Conservation (phyloP, 148 eudicot genomes). For the Rhododendron henanense region DNA sequence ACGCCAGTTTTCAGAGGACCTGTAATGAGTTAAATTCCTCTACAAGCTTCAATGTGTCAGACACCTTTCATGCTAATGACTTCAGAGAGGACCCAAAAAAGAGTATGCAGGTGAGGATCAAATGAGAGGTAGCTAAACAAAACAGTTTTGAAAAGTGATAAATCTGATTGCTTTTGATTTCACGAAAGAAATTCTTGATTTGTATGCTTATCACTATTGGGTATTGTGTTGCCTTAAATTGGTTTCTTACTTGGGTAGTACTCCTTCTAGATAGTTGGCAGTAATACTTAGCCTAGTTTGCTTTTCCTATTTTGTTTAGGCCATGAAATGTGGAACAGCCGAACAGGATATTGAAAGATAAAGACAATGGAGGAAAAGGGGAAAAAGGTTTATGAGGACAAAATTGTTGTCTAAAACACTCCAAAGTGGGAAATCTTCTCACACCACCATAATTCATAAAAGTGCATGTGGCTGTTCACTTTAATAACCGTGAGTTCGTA, state of each 20-base stretch:
- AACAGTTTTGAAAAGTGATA: not conserved
- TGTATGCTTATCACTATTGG: not conserved
- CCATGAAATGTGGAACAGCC: not conserved
- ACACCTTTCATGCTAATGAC: constrained; percentile 14
- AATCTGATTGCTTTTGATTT: not conserved
- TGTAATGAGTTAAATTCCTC: constrained; percentile 21
- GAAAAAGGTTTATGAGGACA: not conserved
- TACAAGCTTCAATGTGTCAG: constrained; percentile 10
- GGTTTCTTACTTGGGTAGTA: not conserved
- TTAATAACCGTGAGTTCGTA: not conserved
- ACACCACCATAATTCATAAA: not conserved
- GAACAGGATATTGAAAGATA: not conserved
- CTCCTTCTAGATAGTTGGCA: not conserved
- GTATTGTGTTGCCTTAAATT: not conserved
- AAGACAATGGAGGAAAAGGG: not conserved
- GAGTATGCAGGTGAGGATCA: constrained; percentile 44
- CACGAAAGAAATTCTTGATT: not conserved
- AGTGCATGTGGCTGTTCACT: not conserved
- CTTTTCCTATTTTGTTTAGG: not conserved
- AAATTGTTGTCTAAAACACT: not conserved
- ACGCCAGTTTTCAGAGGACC: constrained; percentile 19
- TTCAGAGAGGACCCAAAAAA: constrained; percentile 27
- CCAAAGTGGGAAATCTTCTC: not conserved
- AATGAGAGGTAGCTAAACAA: not conserved
- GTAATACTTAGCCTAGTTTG: not conserved